Evolutionary conservation across 2,329 filamentous ascomycete genomes (phyloP).

Genomic region (Phoma sp.): DNA sequence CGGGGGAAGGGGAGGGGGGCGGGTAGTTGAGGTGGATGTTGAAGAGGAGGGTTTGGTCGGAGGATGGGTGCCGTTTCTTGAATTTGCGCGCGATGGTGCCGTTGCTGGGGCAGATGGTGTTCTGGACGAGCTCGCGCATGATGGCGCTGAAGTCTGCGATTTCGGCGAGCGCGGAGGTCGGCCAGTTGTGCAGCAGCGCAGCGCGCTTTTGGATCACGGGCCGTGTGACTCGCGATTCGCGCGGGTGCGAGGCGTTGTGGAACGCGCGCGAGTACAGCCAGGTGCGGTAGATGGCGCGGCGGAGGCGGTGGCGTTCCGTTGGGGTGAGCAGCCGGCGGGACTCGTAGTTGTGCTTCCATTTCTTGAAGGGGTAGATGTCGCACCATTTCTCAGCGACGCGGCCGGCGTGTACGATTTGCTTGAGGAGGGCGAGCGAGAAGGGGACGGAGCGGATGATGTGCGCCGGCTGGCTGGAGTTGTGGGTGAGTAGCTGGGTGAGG

Average conservation of each 20-base stretch:
- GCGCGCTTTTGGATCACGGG: constrained; percentile 59
- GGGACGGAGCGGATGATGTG: constrained; percentile 60
- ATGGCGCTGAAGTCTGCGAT: constrained; percentile 64
- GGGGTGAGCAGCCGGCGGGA: constrained; percentile 59
- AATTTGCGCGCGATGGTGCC: constrained; percentile 65
- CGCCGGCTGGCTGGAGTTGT: constrained; percentile 64
- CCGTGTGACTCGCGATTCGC: constrained; percentile 56
- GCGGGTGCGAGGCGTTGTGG: constrained; percentile 59
- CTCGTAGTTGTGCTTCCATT: constrained; percentile 65
- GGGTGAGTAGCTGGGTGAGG: constrained; percentile 64
- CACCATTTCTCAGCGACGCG: constrained; percentile 63
- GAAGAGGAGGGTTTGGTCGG: constrained; percentile 58
- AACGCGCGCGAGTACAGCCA: constrained; percentile 67
- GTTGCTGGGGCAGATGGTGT: constrained; percentile 67
- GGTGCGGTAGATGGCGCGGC: constrained; percentile 64
- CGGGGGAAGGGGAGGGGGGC: constrained; percentile 37
- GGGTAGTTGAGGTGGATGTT: constrained; percentile 60
- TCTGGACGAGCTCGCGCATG: constrained; percentile 62
- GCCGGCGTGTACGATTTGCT: constrained; percentile 61
- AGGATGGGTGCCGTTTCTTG: constrained; percentile 61
- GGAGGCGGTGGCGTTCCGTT: constrained; percentile 58
- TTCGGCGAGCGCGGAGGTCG: constrained; percentile 61
- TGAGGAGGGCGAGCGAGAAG: constrained; percentile 61
- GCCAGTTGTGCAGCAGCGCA: constrained; percentile 65
- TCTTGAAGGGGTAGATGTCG: constrained; percentile 67